Base-by-base conservation (phyloP, 2,329 filamentous ascomycete species). In the Fusarium sp. region DNA sequence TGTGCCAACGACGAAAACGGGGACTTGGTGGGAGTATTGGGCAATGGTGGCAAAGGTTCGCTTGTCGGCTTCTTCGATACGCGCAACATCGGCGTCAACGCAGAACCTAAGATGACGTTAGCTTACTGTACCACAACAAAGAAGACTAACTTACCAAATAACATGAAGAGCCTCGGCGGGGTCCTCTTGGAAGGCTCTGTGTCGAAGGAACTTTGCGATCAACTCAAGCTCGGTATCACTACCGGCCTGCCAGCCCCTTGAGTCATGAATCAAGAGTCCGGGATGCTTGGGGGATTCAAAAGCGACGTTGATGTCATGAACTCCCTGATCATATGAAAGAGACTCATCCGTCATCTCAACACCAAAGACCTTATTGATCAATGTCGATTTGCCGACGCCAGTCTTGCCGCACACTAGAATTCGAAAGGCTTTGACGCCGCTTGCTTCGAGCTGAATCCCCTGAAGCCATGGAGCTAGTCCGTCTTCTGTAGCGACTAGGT, bases 361-460 rank as follows among this genome's bases (percentile, higher is more conserved):
- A 3, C 75, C 75, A 52, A 77, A 77, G 7, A 77, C 75, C 19
- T 75, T 77, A 55, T 77, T 77, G 45, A 77, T 77, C n/a, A 77
- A 29, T 1, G 75, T 77, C n/a, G 75, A 77, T 7, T 77, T 77
- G 1, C 75, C 75, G 1, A 77, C 75, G 1, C 75, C 75, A 7
- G 75, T 77, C 33, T 77, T 77, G 4, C 75, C 75, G 2, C 75
- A 77, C 1, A 77, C 75, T 3, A 77, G 23, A 2, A 77, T 77
- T 48, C 75, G 66, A 16, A 77, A 77, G 11, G 75, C 75, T 25
- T 75, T 77, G 4, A 77, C 75, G 3, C 73, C 73, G 38, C 75
- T 77, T 16, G 72, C 75, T 49, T 75, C 58, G 3, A 77, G 52
- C 4, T 77, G 68, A 61, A 77, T 73, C 10, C 66, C 75, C 8